Evolutionary conservation across 225 moss, liverwort and hornwort genomes (phyloP).

Genomic region (Pseudisothecium myosuroides): DNA sequence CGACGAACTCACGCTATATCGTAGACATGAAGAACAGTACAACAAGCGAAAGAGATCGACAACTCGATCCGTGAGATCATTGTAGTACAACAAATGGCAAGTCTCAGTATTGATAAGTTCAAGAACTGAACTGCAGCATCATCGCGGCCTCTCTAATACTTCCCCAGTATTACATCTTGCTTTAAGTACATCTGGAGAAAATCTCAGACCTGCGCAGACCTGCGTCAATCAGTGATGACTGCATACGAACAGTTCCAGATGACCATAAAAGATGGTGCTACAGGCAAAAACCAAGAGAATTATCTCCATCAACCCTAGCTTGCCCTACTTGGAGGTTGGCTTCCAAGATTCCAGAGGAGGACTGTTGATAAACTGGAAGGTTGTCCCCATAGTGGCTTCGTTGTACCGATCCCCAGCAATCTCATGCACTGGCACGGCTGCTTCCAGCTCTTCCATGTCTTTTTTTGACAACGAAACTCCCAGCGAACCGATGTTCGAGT

Average conservation of each 20-base stretch:
- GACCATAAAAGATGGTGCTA: background rate
- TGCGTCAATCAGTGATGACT: too few species aligned
- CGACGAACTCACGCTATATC: background rate
- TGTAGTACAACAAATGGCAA: background rate
- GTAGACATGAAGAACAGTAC: too few species aligned
- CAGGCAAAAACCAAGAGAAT: too few species aligned
- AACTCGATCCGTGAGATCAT: background rate
- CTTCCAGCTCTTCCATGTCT: background rate
- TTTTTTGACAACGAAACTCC: background rate
- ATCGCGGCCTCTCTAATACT: background rate
- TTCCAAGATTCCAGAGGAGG: conserved; percentile 20
- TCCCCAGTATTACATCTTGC: background rate
- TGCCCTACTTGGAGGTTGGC: background rate
- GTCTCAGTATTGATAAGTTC: background rate
- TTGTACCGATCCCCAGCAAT: background rate
- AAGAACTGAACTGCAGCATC: background rate
- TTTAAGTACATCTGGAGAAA: background rate
- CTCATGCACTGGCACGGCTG: conserved; percentile 1
- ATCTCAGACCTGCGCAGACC: background rate
- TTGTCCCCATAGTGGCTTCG: background rate
- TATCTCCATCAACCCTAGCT: background rate
- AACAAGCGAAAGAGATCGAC: background rate
- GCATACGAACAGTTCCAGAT: background rate
- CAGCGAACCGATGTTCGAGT: conserved; percentile 3
- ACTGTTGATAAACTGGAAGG: background rate